These are phyloP conservation scores for Phytophthora lateralis DNA, from an alignment of 352 stramenopile species.

Conservation along the genomic window DNA sequence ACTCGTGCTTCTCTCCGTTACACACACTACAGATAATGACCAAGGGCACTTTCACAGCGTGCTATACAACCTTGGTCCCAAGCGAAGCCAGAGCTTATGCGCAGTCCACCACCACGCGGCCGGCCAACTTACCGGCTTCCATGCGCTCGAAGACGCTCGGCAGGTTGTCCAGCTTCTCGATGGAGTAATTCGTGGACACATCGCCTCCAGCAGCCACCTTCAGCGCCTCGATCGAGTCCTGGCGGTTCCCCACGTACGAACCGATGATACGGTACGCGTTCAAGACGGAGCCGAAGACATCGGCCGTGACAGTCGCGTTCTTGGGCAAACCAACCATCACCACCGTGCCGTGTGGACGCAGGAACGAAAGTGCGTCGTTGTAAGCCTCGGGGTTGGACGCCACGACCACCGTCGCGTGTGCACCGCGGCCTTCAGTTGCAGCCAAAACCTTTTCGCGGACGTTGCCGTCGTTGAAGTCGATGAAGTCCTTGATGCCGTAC, in stretches of 20 bases:
- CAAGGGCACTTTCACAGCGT: neutral
- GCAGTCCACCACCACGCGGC: constrained; percentile 33
- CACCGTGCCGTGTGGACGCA: constrained; percentile 65
- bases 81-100: neutral
- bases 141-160: constrained; percentile 53
- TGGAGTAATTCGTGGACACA: constrained; percentile 45
- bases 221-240: constrained; percentile 58
- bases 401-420: constrained; percentile 74
- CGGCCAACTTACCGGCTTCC: constrained; percentile 42
- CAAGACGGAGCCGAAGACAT: constrained; percentile 48
- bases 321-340: constrained; percentile 70
- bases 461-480: constrained; percentile 64
- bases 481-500: constrained; percentile 74
- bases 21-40: neutral
- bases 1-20: neutral
- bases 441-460: constrained; percentile 42
- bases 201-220: constrained; percentile 50
- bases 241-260: constrained; percentile 58
- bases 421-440: constrained; percentile 44
- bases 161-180: constrained; percentile 44
- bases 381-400: constrained; percentile 60
- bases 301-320: constrained; percentile 39
- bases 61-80: neutral
- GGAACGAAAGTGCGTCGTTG: constrained; percentile 51
- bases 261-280: constrained; percentile 54